Evolutionary conservation across 495 filamentous ascomycete species (phyloP).

Genomic region (Hyaloscypha bicolor): DNA sequence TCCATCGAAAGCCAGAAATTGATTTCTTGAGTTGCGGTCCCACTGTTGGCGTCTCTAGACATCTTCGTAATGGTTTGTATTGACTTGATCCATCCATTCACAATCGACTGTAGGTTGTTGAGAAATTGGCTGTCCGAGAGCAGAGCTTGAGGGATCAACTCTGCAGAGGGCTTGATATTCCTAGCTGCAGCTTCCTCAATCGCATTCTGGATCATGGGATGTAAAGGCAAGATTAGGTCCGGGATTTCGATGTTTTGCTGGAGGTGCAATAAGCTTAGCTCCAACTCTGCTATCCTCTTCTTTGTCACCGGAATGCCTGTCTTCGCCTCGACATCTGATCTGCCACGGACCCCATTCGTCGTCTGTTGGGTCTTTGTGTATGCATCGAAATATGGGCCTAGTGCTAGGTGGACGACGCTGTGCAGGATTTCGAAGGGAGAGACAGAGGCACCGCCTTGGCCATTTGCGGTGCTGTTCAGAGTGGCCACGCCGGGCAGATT

Average conservation of each 20-base stretch:
- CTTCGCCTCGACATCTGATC: constrained; percentile 83
- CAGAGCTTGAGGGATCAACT: constrained; percentile 70
- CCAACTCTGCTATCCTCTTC: constrained; percentile 92
- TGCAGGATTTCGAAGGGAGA: constrained; percentile 93
- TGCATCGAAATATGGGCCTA: constrained; percentile 95
- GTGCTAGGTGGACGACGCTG: constrained; percentile 80
- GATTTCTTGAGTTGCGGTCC: constrained; percentile 93
- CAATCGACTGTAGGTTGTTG: constrained; percentile 89
- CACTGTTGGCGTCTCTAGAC: constrained; percentile 82
- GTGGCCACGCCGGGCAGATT: constrained; percentile 81
- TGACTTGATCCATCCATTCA: constrained; percentile 97
- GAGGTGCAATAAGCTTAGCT: constrained; percentile 83
- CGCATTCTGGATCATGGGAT: constrained; percentile 82
- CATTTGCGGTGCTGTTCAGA: constrained; percentile 60
- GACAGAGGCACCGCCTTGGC: constrained; percentile 62
- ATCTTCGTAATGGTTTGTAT: constrained; percentile 97
- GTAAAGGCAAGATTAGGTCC: constrained; percentile 79
- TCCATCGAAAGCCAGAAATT: constrained; percentile 99
- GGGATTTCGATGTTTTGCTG: constrained; percentile 99
- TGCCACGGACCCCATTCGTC: constrained; percentile 61
- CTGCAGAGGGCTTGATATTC: constrained; percentile 66
- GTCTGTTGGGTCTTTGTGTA: constrained; percentile 82
- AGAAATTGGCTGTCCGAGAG: constrained; percentile 86
- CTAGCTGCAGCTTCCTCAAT: constrained; percentile 71
- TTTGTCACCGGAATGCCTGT: constrained; percentile 95